Conservation (phyloP, 495 filamentous ascomycete species). For the Hypoxylon lenormandii region DNA sequence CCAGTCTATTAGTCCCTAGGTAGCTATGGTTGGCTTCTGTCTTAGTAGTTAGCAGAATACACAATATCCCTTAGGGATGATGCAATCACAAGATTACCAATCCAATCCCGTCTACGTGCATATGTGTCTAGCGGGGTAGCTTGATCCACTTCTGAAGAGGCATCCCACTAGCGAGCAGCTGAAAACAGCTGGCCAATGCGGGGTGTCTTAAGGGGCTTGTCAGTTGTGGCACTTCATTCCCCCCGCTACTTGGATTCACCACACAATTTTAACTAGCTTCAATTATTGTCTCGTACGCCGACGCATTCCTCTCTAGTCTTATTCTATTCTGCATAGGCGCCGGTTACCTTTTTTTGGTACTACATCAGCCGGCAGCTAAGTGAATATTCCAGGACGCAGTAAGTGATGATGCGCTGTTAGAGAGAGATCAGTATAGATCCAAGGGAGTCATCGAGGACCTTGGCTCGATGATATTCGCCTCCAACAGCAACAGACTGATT, state of each 20-base stretch:
- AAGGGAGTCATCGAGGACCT: neutral
- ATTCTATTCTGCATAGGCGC: neutral
- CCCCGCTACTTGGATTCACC: constrained; percentile 14
- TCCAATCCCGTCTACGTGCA: neutral
- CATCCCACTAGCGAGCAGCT: neutral
- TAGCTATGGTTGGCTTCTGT: constrained; percentile 4
- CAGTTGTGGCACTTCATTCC: constrained; percentile 10
- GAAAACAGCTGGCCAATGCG: neutral
- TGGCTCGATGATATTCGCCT: constrained; percentile 31
- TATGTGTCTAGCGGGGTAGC: neutral
- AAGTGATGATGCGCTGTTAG: neutral
- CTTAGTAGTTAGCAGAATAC: constrained; percentile 2
- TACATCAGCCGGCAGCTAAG: neutral
- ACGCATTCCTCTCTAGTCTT: constrained; percentile 2
- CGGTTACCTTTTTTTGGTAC: neutral
- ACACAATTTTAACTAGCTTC: constrained; percentile 17
- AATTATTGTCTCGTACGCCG: constrained; percentile 14
- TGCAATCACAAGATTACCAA: constrained; percentile 23
- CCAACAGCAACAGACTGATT: constrained; percentile 5
- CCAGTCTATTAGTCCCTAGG: constrained; percentile 5
- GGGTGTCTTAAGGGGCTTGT: neutral
- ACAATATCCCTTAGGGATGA: constrained; percentile 30
- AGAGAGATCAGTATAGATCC: neutral
- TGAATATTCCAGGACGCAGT: neutral
- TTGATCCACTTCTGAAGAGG: neutral